These are phyloP conservation scores for Panellus pusillus DNA, from an alignment of 768 basidiomycete genomes.

Conservation along the genomic window DNA sequence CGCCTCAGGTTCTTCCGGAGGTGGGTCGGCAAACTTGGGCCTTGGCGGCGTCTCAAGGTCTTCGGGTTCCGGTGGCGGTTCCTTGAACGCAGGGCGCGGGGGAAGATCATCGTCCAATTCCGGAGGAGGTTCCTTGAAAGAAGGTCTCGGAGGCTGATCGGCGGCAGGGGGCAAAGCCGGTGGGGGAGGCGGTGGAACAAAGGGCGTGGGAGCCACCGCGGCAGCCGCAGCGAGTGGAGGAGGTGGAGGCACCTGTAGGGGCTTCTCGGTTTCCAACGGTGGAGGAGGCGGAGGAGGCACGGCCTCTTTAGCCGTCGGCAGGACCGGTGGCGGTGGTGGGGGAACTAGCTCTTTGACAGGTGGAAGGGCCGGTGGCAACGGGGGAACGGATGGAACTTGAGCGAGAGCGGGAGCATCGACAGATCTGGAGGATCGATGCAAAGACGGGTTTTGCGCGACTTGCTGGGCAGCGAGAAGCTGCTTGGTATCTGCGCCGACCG, in stretches of 20 bases:
- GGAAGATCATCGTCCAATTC: constrained; percentile 52
- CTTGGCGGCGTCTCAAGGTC: constrained; percentile 37
- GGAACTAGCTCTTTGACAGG: constrained; percentile 14
- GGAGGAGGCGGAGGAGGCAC: constrained; percentile 27
- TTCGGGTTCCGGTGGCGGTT: constrained; percentile 34
- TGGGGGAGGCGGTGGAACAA: constrained; percentile 32
- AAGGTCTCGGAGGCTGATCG: constrained; percentile 27
- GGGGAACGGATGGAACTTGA: constrained; percentile 16
- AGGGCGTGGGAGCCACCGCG: constrained; percentile 13
- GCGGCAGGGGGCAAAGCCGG: constrained; percentile 20
- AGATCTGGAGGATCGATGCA: constrained; percentile 35
- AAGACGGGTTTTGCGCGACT: constrained; percentile 53
- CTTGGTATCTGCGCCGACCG: constrained; percentile 65
- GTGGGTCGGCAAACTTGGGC: constrained; percentile 41
- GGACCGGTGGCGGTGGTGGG: constrained; percentile 27
- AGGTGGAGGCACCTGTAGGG: constrained; percentile 22
- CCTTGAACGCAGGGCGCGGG: constrained; percentile 40
- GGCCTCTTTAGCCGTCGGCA: constrained; percentile 22
- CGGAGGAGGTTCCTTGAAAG: constrained; percentile 63
- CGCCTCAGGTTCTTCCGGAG: constrained; percentile 30
- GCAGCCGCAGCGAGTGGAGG: constrained; percentile 17
- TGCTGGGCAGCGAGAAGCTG: constrained; percentile 74
- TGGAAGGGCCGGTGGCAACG: constrained; percentile 10
- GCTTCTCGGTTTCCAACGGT: constrained; percentile 6
- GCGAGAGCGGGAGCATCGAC: constrained; percentile 27